Base-by-base conservation (phyloP, 352 stramenopile species). In the Globisporangium echinulatum region DNA sequence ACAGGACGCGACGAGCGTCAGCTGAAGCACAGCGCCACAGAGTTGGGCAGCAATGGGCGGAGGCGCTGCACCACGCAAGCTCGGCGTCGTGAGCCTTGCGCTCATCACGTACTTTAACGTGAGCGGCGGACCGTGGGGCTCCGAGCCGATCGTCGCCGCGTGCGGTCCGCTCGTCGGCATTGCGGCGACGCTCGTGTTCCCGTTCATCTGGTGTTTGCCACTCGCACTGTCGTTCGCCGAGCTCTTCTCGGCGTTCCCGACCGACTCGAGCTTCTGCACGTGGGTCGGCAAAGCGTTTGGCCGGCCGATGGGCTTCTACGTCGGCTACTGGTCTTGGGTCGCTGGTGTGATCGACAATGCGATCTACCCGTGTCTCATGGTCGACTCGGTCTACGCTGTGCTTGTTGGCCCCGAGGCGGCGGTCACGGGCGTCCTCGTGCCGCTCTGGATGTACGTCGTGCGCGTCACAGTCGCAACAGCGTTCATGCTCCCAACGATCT, bases 281-380 rank as follows among this genome's bases (percentile, higher is more conserved):
- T 94, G 83, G 83, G 83, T 93, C 37, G 75, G 72, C 37, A 79
- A 83, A 49, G 83, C 77, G 6, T 91, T 93, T 49, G 81, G 81
- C 1, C 73, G 73, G 0, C 75, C 76, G 17, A 90, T 87, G 84
- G 84, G 82, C 25, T 95, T 93, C 66, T 81, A 92, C 19, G 75
- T 92, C 9, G 82, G 80, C 52, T 93, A 86, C 69, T 95, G 84
- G 85, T 86, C 76, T 46, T 95, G 85, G 85, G 62, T 92, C 17
- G 72, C 69, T 11, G 83, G 79, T 42, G 84, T 93, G 52, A 92
- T 92, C 58, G 84, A 92, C 67, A 92, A 89, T 43, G 80, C 83
- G 53, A 90, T 92, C 68, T 94, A 92, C 55, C 85, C 85, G 7
- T 90, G 85, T 61, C 63, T 94, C 1, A 87, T 90, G 46, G 83